phyloP scores from a whole-genome alignment of 164 flowering plant genomes.

The Santalum album region DNA sequence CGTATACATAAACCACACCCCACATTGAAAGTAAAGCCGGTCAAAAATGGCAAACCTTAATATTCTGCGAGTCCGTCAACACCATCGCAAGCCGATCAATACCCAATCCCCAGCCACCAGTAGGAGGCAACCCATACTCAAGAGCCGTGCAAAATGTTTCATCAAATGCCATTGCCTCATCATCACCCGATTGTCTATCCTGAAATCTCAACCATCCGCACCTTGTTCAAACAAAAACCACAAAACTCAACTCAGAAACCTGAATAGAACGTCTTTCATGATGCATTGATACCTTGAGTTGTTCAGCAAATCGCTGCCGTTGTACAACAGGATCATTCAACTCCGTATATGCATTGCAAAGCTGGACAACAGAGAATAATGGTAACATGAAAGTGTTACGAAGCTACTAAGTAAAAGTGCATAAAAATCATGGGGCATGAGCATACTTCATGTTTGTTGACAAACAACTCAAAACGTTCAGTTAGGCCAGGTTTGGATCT shows the following conservation, averaged over 20 bases:
- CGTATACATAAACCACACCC: no score
- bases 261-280: background rate
- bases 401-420: background rate
- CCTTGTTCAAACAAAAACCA: constrained; percentile 1
- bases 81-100: constrained; percentile 85
- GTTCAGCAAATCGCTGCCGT: constrained; percentile 85
- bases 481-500: constrained; percentile 80
- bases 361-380: constrained; percentile 27
- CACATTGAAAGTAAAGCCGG: background rate
- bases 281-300: constrained; percentile 66
- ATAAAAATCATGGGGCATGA: background rate
- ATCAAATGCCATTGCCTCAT: constrained; percentile 96
- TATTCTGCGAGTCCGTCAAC: constrained; percentile 87
- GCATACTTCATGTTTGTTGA: constrained; percentile 86
- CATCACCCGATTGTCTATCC: constrained; percentile 97
- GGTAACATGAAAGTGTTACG: background rate
- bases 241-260: background rate
- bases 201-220: constrained; percentile 21
- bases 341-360: constrained; percentile 95
- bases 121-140: constrained; percentile 93
- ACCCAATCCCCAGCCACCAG: constrained; percentile 99
- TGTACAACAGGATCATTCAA: constrained; percentile 96
- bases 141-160: constrained; percentile 86
- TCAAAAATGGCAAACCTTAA: constrained; percentile 48
- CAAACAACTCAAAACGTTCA: constrained; percentile 85